Base-by-base conservation (phyloP, 2,329 filamentous ascomycete genomes). In the Botryotinia narcissicola region DNA sequence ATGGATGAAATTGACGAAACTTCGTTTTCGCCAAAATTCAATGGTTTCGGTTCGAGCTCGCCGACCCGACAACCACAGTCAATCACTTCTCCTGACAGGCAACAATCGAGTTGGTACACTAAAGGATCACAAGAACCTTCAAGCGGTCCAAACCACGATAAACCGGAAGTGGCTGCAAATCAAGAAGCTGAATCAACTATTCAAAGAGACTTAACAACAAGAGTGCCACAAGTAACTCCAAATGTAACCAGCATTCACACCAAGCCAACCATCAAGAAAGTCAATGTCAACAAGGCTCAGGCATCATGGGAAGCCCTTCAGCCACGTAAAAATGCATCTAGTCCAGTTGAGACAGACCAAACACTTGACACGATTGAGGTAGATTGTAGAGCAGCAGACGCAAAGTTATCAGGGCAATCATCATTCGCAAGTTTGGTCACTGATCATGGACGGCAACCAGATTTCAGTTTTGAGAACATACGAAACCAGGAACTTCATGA, bases 401-500 rank as follows among this genome's bases (percentile, higher is more conserved):
- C 81, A 6, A 82, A 78, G 54, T 63, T 81, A 4, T 78, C 78
- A 9, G 62, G 79, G 1, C 79, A 79, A 37, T 79, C 81, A 4
- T 84, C 84, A 0, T 84, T 84, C 32, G 79, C 79, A 14, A 82
- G 82, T 71, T 74, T 88, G 84, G 76, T 79, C 83, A 76, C 82
- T 64, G 74, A 88, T 84, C 77, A 79, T 73, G 87, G 86, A 37
- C 83, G 86, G 22, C 87, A 89, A 73, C 84, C 84, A 5, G 85
- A 87, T 73, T 84, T 83, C 8, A 82, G 83, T 70, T 80, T 80
- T 75, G 78, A 82, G 22, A 82, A 83, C 51, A 77, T 73, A 61
- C 68, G 69, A 48, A 25, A 51, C 9, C 60, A 73, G 25, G 74
- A 74, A 67, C 44, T 40, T n/a, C 76, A 77, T 29, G 73, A 67